Evolutionary conservation across 306 rosid species (phyloP), one percentile per base, ranked within the genome.

Genomic region (Senna tora): DNA sequence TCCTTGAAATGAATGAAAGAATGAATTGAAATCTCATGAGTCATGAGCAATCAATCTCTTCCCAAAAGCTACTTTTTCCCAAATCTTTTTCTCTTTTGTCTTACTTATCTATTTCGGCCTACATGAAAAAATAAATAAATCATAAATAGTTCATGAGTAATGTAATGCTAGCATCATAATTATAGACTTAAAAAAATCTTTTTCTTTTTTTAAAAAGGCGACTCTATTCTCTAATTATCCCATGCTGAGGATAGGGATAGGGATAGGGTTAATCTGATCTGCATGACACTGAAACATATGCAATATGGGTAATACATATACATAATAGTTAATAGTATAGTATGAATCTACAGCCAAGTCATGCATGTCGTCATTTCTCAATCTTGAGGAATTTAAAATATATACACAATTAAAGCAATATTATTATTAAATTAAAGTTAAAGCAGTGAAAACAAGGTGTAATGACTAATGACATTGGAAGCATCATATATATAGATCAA

Each of bases 401-500:
- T 5, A 14, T 21, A 38, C 49, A 41, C 30, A 30, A 34, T 9
- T 5, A 19, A 55, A 75, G 50, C n/a, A 30, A 72, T 69, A 54
- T 42, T 7, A 17, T 42, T n/a, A n/a, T n/a, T n/a, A n/a, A n/a
- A n/a, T n/a, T 43, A 56, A 16, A 58, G 34, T 58, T 14, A 66
- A 45, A 25, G 61, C 42, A 22, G 74, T 73, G 69, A 52, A 68
- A 75, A 53, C 45, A 72, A 73, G 43, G 72, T 25, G 54, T 10
- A 36, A 36, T 33, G 38, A 2, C 3, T 33, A 72, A 52, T 43
- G 55, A 36, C 83, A 70, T 78, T 53, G 83, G 75, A 82, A 73
- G 42, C 76, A 80, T 80, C 87, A 19, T 11, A 71, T 11, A 2
- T 21, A 33, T 33, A 6, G 6, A 33, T 3, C 39, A n/a, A n/a